Conservation (phyloP, 352 stramenopile genomes). For the Pythium periplocum region DNA sequence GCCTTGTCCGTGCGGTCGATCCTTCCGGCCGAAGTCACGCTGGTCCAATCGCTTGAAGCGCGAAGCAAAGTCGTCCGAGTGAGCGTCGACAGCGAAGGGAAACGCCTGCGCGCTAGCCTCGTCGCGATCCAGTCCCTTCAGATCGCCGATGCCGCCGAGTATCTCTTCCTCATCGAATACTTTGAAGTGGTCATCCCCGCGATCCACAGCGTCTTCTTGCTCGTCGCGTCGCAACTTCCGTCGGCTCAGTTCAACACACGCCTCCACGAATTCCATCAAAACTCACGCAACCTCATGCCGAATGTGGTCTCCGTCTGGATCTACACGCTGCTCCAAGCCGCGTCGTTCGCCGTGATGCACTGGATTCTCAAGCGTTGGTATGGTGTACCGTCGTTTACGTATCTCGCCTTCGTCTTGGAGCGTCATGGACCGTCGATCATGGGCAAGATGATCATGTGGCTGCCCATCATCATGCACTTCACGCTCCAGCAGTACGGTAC, state of each 20-base stretch:
- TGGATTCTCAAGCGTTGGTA: constrained; percentile 3
- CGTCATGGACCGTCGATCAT: constrained; percentile 7
- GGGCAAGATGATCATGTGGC: constrained; percentile 16
- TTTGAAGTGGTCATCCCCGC: constrained; percentile 12
- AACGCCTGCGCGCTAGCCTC: background rate
- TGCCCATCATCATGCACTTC: constrained; percentile 13
- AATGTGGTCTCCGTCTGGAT: background rate
- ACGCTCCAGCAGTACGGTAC: constrained; percentile 16
- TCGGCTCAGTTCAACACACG: constrained; percentile 13
- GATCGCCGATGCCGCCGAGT: constrained; percentile 9
- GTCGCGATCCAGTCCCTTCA: constrained; percentile 1
- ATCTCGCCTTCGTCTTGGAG: constrained; percentile 15
- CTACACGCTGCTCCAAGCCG: constrained; percentile 2
- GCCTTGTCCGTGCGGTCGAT: too few species aligned
- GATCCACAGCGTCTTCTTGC: constrained; percentile 5
- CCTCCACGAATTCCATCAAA: constrained; percentile 1
- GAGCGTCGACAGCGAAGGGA: background rate
- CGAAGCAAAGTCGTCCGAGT: too few species aligned
- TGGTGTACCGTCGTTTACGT: background rate
- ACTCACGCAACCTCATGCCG: background rate
- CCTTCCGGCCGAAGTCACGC: background rate
- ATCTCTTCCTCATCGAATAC: constrained; percentile 17
- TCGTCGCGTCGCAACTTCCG: constrained; percentile 4
- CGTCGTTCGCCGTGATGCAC: constrained; percentile 2
- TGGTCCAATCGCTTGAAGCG: background rate